Evolutionary conservation across 345 rosid genomes (phyloP), one percentile per base, ranked within the genome.

Genomic region (Kernera saxatilis): DNA sequence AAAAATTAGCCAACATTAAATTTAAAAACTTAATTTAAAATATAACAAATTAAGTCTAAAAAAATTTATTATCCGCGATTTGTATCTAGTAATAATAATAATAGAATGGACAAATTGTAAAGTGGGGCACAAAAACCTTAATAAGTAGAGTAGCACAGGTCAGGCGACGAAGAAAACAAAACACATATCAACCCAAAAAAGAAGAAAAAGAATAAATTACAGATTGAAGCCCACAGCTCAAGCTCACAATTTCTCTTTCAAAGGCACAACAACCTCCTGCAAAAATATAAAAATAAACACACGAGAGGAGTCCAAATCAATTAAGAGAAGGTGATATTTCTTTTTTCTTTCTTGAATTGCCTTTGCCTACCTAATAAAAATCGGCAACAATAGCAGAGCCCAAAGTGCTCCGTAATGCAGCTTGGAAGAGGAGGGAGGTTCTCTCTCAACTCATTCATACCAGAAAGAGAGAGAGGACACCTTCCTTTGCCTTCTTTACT

Each of bases 341-440:
- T 1, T 33, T 33, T 33, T 33, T 9, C 10, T 8, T 33, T 33
- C 26, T 49, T 32, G 14, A 51, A 67, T 50, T 50, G 35, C 19
- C 14, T 13, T 11, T 25, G 57, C 33, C 12, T 55, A 67, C 78
- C 78, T 74, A 49, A 40, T 41, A 23, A 18, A 29, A 18, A 13
- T 19, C 2, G 41, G 78, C 3, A 74, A 58, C 62, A 49, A 27
- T 27, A 36, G 68, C 62, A 65, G 74, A 57, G 73, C 68, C 68
- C 69, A 57, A 37, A 37, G 17, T 57, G 72, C 72, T 65, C 71
- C 26, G 15, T 19, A 45, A 65, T n/a, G 57, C 57, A 62, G 39
- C 35, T 40, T 51, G 52, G 69, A 58, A 62, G 58, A 55, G 65
- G 27, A 60, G 27, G 51, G 68, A 60, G 70, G 8, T 4, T 29